These are phyloP conservation scores for Lentinula boryana DNA, from an alignment of 768 basidiomycete genomes.

Conservation along the genomic window DNA sequence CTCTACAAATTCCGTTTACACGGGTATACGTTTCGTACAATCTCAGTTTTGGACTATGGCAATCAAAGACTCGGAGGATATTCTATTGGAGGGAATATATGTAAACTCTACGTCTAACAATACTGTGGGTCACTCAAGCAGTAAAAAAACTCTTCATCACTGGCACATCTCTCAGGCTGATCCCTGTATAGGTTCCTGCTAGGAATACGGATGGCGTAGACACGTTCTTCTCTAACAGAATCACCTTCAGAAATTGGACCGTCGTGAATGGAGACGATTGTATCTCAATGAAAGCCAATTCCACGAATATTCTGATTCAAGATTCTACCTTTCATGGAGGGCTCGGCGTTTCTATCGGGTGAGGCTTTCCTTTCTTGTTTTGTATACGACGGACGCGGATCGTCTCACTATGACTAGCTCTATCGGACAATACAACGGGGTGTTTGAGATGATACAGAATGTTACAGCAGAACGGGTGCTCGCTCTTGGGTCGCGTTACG, in stretches of 20 bases:
- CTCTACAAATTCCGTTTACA: conserved; percentile 26
- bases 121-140: conserved; percentile 12
- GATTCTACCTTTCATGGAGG: conserved; percentile 31
- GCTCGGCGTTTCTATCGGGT: conserved; percentile 33
- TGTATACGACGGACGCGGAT: background rate
- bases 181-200: conserved; percentile 15
- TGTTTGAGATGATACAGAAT: conserved; percentile 27
- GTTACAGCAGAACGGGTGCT: conserved; percentile 22
- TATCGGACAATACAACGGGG: conserved; percentile 27
- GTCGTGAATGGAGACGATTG: conserved; percentile 33
- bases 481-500: conserved; percentile 18
- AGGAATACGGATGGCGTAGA: conserved; percentile 33
- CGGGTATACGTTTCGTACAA: conserved; percentile 32
- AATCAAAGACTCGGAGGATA: conserved; percentile 25
- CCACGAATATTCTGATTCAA: conserved; percentile 32
- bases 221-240: conserved; percentile 29
- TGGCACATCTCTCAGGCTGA: too few relatives aligned
- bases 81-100: conserved; percentile 31
- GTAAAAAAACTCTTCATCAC: background rate
- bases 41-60: conserved; percentile 38
- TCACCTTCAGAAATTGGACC: conserved; percentile 31
- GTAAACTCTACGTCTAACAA: conserved; percentile 32
- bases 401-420: background rate
- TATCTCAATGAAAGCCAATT: conserved; percentile 34
- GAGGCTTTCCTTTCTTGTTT: background rate